phyloP scores from a whole-genome alignment of 1,139 yeast species.

The Yamadazyma songkhlaensis region DNA sequence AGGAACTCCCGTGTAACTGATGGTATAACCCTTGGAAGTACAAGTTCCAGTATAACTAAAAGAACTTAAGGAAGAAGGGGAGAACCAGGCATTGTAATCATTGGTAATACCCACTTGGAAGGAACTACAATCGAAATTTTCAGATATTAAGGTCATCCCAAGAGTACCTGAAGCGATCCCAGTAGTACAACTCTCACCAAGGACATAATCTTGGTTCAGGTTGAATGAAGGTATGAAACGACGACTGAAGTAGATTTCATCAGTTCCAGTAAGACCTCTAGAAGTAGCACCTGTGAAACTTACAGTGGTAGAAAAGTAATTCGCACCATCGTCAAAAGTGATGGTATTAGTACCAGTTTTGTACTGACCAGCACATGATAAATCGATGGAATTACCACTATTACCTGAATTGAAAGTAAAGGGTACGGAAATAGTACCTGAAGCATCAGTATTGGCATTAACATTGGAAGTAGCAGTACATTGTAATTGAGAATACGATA shows the following conservation, averaged over 20 bases:
- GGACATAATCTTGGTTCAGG: conserved; percentile 14
- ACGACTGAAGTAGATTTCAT: conserved; percentile 7
- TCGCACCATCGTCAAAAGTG: conserved; percentile 27
- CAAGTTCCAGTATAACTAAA: conserved; percentile 15
- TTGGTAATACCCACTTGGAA: conserved; percentile 21
- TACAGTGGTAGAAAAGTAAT: conserved; percentile 11
- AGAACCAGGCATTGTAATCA: conserved; percentile 21
- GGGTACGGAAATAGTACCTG: conserved; percentile 26
- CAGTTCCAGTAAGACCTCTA: neutral
- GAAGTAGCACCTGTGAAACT: conserved; percentile 2
- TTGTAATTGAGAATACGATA: conserved; percentile 20
- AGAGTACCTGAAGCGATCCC: conserved; percentile 25
- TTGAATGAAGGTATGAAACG: conserved; percentile 18
- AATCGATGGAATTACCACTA: conserved; percentile 18
- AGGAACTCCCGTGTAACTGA: conserved; percentile 23
- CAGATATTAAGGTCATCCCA: conserved; percentile 15
- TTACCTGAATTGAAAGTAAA: conserved; percentile 26
- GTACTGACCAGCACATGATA: conserved; percentile 18
- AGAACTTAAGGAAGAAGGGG: conserved; percentile 14
- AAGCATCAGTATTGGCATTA: conserved; percentile 12
- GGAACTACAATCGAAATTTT: conserved; percentile 21
- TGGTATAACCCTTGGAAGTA: conserved; percentile 10
- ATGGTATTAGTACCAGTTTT: conserved; percentile 24
- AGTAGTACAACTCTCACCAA: conserved; percentile 21
- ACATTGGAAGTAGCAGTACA: conserved; percentile 23